Base-by-base conservation (phyloP, 1,284 basidiomycete species). In the Ustilago vetiveriae region DNA sequence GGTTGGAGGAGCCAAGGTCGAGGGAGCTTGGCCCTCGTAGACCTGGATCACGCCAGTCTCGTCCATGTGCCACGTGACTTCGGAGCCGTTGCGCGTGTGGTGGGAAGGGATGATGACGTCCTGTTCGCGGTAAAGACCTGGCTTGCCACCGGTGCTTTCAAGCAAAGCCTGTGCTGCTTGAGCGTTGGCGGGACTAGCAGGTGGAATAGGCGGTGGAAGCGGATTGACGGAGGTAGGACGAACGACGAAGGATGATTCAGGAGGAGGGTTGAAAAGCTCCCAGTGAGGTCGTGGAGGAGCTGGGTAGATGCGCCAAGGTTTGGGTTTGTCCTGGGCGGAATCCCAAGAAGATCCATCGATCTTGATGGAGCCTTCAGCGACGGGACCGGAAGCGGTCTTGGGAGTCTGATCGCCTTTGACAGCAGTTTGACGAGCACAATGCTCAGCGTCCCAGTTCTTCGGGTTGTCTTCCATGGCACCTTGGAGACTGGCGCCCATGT, bases 401-500 rank as follows among this genome's bases (percentile, higher is more conserved):
- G 36, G 23, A 26, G 46, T 9, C 22, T 40, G 24, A 5, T 57
- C 52, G 23, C 48, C 59, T 6, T 22, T 26, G 22, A 38, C 38
- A 19, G 53, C 36, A 27, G 53, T 67, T 19, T 66, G 37, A 40
- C 68, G 58, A 14, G 67, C 72, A 36, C 77, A 80, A 44, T 76
- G 67, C 41, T 82, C 79, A 10, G 80, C 80, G 42, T 82, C 80
- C 80, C 80, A 82, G 33, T 82, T 81, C 63, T 81, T 82, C 1
- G 80, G 80, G 43, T 82, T 81, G 55, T 80, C 80, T 37, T 79
- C 74, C 43, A 74, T 64, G 29, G 58, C 39, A n/a, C 59, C 68
- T 51, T 82, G 80, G n/a, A 76, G 65, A 37, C 70, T 74, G 47
- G 58, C 67, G 22, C 48, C 50, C 76, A 82, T 82, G 67, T 81